Conservation (phyloP, 371 early-diverging fungal species). For the Syncephalastrum sp. region DNA sequence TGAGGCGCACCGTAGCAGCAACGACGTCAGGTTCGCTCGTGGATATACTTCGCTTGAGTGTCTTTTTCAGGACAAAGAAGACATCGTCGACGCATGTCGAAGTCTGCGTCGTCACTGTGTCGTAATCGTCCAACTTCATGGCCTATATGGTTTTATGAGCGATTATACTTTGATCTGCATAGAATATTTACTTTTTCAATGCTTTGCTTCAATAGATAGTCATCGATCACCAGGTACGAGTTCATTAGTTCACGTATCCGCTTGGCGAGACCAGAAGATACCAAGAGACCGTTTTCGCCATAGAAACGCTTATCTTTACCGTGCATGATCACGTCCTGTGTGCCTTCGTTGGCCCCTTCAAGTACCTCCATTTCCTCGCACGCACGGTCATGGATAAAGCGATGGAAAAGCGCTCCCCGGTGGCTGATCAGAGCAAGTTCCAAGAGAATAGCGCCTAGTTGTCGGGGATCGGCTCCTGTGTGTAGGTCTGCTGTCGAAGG, state of each 20-base stretch:
- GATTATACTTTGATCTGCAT: neutral
- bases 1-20: constrained; percentile 59
- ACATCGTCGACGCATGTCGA: constrained; percentile 92
- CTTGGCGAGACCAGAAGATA: constrained; percentile 55
- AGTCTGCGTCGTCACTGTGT: constrained; percentile 41
- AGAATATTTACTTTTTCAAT: constrained; percentile 65
- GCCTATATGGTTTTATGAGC: constrained; percentile 31
- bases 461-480: constrained; percentile 69
- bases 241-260: constrained; percentile 68
- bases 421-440: constrained; percentile 84
- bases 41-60: constrained; percentile 67
- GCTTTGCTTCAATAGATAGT: constrained; percentile 68
- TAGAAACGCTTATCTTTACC: constrained; percentile 51
- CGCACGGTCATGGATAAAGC: constrained; percentile 70
- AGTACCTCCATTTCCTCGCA: constrained; percentile 43
- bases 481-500: constrained; percentile 20
- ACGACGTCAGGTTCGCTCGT: constrained; percentile 71
- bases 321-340: constrained; percentile 33
- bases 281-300: constrained; percentile 46
- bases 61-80: constrained; percentile 86
- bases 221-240: constrained; percentile 71
- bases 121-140: constrained; percentile 58
- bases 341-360: constrained; percentile 20
- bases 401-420: constrained; percentile 70
- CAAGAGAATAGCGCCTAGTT: constrained; percentile 67